Evolutionary conservation across 768 basidiomycete species (phyloP).

Genomic region (Termitomyces sp.): DNA sequence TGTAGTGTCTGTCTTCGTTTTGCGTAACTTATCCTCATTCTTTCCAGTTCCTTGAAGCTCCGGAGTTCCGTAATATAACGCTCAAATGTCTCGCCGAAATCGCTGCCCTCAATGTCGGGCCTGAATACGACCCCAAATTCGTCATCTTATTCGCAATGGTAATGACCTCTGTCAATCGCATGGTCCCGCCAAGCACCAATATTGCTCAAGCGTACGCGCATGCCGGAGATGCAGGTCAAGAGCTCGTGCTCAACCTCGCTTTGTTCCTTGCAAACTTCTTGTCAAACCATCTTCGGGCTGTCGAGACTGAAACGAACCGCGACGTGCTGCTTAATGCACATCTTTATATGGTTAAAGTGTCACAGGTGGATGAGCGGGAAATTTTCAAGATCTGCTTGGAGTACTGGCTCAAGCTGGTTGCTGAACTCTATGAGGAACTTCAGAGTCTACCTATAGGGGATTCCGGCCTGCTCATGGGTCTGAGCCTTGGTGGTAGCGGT

Average conservation of each 20-base stretch:
- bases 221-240: conserved; percentile 90
- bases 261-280: conserved; percentile 98
- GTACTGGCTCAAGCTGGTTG: conserved; percentile 95
- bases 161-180: conserved; percentile 95
- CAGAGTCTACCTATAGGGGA: conserved; percentile 89
- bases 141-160: conserved; percentile 97
- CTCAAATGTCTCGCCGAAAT: conserved; percentile 97
- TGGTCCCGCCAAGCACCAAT: conserved; percentile 95
- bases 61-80: conserved; percentile 96
- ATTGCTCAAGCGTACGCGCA: conserved; percentile 90
- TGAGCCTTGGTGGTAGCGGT: conserved; percentile 75
- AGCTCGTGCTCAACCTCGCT: conserved; percentile 94
- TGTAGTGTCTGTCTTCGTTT: conserved; percentile 28
- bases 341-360: conserved; percentile 97
- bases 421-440: conserved; percentile 96
- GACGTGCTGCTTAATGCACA: conserved; percentile 96
- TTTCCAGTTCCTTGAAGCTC: conserved; percentile 87
- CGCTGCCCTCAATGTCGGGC: conserved; percentile 88
- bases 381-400: conserved; percentile 99
- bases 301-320: conserved; percentile 87
- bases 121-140: conserved; percentile 98
- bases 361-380: conserved; percentile 96
- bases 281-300: conserved; percentile 87
- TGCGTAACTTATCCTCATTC: conserved; percentile 5
- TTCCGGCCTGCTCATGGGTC: conserved; percentile 81